These are phyloP conservation scores for Rhizopogon vinicolor DNA, from an alignment of 768 basidiomycete genomes.

Conservation along the genomic window DNA sequence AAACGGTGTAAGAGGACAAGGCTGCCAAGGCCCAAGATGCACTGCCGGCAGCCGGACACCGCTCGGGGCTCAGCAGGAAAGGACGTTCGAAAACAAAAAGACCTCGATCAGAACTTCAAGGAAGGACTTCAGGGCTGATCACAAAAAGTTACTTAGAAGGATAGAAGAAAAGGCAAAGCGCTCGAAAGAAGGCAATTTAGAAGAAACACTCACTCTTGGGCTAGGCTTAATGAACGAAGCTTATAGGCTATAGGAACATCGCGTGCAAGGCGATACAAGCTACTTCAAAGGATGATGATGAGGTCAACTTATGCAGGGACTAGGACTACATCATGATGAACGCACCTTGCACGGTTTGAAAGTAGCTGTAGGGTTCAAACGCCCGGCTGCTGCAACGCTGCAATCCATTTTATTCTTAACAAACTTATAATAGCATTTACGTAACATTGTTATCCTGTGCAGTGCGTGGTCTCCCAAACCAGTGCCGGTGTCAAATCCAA, in stretches of 20 bases:
- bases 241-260: neutral
- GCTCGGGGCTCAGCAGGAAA: neutral
- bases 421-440: neutral
- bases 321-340: too few species aligned
- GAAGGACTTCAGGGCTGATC: neutral
- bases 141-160: neutral
- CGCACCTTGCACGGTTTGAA: neutral
- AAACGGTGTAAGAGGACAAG: slow-evolving; percentile 1
- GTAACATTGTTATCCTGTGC: neutral
- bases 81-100: neutral
- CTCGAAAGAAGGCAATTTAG: neutral
- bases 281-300: neutral
- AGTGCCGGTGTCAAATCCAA: neutral
- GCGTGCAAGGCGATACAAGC: neutral
- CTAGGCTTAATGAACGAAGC: neutral
- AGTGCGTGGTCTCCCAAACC: neutral
- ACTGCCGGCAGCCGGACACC: neutral
- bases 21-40: neutral
- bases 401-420: too few species aligned
- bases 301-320: neutral
- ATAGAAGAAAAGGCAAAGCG: neutral
- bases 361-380: neutral
- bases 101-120: neutral
- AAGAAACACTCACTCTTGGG: neutral
- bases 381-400: too few species aligned